phyloP scores from a whole-genome alignment of 768 basidiomycete species.

The Naganishia antarctica region DNA sequence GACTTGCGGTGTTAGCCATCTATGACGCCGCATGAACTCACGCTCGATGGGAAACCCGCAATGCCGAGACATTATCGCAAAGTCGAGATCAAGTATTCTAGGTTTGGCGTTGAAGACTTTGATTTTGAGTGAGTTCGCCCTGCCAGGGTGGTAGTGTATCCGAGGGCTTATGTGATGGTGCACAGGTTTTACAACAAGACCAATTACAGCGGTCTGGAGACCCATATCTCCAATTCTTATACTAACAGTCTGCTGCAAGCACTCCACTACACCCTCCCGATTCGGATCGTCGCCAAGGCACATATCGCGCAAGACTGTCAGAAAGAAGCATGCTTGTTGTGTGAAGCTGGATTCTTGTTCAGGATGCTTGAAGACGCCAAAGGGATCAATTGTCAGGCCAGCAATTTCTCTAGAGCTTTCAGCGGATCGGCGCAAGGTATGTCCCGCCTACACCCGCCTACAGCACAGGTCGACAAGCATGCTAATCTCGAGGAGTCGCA shows the following conservation, averaged over 20 bases:
- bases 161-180: too few species aligned
- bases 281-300: conserved; percentile 77
- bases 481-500: too few species aligned
- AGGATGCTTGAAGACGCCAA: conserved; percentile 93
- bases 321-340: conserved; percentile 85
- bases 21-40: conserved; percentile 1
- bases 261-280: conserved; percentile 75
- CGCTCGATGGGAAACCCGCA: conserved; percentile 19
- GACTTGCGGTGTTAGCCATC: not conserved
- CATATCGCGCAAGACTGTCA: conserved; percentile 85
- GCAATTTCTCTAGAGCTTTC: conserved; percentile 93
- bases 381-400: conserved; percentile 91
- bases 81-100: conserved; percentile 96
- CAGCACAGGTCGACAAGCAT: too few species aligned
- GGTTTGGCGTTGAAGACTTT: conserved; percentile 97
- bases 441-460: too few species aligned
- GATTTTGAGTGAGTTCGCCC: conserved; percentile 90
- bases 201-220: conserved; percentile 82
- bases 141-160: too few species aligned
- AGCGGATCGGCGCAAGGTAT: conserved; percentile 79
- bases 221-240: conserved; percentile 94
- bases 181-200: conserved; percentile 92
- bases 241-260: conserved; percentile 85
- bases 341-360: conserved; percentile 88
- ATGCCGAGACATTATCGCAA: conserved; percentile 78